Evolutionary conservation across 345 rosid genomes (phyloP).

Genomic region (Zanthoxylum bungeanum): DNA sequence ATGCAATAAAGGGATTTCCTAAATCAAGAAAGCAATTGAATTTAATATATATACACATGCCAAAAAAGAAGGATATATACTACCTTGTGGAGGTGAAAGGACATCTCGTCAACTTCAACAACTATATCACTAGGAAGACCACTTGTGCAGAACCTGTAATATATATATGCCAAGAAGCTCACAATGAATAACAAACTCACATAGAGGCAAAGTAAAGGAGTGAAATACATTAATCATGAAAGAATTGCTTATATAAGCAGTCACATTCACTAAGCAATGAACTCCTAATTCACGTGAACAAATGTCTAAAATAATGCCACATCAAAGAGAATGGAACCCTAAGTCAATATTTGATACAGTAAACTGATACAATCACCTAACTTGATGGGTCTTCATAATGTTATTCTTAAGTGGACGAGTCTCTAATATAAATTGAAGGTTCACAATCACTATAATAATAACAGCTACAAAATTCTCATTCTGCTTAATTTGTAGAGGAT

Average conservation of each 20-base stretch:
- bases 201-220: conserved; percentile 2
- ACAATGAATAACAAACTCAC: neutral
- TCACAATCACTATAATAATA: neutral
- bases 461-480: neutral
- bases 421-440: neutral
- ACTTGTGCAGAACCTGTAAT: conserved; percentile 85
- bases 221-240: neutral
- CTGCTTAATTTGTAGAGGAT: neutral
- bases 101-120: conserved; percentile 91
- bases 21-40: conserved; percentile 3
- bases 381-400: neutral
- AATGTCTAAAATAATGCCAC: neutral
- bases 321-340: neutral
- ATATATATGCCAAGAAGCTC: conserved; percentile 5
- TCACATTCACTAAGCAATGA: neutral
- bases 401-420: neutral
- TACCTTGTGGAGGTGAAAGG: conserved; percentile 99
- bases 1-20: neutral
- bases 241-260: neutral
- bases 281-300: neutral
- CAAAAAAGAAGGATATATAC: neutral
- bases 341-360: neutral
- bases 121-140: conserved; percentile 93
- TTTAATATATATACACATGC: neutral
- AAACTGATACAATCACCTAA: neutral